Conservation (phyloP, 331 rosid genomes). For the Telfairia occidentalis region DNA sequence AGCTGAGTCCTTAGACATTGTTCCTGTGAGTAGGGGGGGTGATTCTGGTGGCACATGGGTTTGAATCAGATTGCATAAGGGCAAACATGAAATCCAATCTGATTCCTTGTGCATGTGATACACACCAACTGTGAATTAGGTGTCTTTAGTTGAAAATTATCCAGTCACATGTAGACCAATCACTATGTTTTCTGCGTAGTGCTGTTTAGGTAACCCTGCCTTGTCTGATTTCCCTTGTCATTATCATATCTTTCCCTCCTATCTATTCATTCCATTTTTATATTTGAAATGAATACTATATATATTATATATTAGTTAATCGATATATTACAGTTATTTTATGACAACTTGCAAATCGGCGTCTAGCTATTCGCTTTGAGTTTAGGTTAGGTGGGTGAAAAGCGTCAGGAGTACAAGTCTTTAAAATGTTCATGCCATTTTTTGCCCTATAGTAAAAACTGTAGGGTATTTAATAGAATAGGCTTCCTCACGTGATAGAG, state of each 20-base stretch:
- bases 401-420: not conserved
- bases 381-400: not conserved
- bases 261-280: not conserved
- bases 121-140: slow-evolving; percentile 5
- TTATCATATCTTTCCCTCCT: not conserved
- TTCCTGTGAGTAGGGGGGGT: not conserved
- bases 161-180: slow-evolving; percentile 27
- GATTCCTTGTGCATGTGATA: slow-evolving; percentile 8
- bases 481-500: not conserved
- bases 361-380: not conserved
- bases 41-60: slow-evolving; percentile 4
- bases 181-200: slow-evolving; percentile 13
- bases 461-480: not conserved
- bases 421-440: not conserved
- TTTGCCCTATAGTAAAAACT: not conserved
- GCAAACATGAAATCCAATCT: not conserved
- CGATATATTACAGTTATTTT: not conserved
- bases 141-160: not conserved
- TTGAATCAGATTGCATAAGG: not conserved
- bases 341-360: not conserved
- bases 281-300: not conserved
- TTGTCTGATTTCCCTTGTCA: slow-evolving; percentile 25
- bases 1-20: not conserved
- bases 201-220: slow-evolving; percentile 26
- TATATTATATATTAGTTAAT: not conserved